A percentile compares a stretch with the other conserved stretches of the same genome.
phyloP scores from a whole-genome alignment of 495 filamentous ascomycete genomes.

The Aspergillus baeticus region DNA sequence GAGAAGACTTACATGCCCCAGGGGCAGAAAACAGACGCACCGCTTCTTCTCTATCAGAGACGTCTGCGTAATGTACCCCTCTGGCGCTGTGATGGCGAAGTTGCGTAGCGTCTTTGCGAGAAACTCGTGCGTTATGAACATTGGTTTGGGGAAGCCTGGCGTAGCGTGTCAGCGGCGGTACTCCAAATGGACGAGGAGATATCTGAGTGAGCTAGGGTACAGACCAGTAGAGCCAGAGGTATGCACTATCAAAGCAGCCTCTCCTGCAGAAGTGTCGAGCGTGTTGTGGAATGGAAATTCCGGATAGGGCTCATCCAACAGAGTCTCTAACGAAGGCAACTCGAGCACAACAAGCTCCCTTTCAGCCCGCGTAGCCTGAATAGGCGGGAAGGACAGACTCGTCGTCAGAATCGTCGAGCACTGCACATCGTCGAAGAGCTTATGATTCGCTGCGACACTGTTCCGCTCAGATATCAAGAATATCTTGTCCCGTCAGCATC shows the following conservation, averaged over 20 bases:
- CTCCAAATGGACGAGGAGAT: too few relatives aligned
- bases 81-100: conserved; percentile 4
- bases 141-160: conserved; percentile 9
- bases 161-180: background rate
- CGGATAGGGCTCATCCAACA: conserved; percentile 1
- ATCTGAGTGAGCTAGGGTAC: background rate
- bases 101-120: conserved; percentile 3
- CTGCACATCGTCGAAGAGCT: conserved; percentile 9
- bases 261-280: background rate
- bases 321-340: conserved; percentile 1
- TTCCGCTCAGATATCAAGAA: conserved; percentile 12
- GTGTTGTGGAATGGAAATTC: background rate
- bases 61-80: conserved; percentile 9
- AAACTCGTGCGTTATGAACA: conserved; percentile 7
- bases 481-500: too few relatives aligned
- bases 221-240: conserved; percentile 1
- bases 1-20: conserved; percentile 4
- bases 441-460: conserved; percentile 8
- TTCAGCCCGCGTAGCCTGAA: background rate
- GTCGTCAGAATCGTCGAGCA: conserved; percentile 13
- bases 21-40: conserved; percentile 4
- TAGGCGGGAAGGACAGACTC: background rate
- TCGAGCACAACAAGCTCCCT: conserved; percentile 2
- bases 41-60: conserved; percentile 7
- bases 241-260: conserved; percentile 8